These are phyloP conservation scores for Aspergillus ochraceoroseus DNA, from an alignment of 2,329 filamentous ascomycete genomes.

Conservation along the genomic window DNA sequence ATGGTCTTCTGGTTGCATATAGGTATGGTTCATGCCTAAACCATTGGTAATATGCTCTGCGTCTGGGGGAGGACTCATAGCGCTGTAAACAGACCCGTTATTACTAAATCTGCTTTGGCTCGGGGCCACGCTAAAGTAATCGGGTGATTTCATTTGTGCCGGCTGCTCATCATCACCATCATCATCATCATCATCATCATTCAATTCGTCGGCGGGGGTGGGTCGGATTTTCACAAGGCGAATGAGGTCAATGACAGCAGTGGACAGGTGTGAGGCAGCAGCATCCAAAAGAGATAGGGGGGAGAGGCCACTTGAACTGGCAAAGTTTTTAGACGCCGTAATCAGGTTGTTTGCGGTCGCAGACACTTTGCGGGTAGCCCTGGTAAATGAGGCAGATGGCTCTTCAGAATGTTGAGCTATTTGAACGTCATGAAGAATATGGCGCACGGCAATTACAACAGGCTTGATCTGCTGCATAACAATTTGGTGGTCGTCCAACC, in stretches of 20 bases:
- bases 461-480: conserved; percentile 82
- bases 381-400: conserved; percentile 56
- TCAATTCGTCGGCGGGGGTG: conserved; percentile 70
- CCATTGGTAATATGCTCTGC: conserved; percentile 34
- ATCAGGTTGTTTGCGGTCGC: conserved; percentile 93
- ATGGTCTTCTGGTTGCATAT: conserved; percentile 42
- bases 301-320: conserved; percentile 72
- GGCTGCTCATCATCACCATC: conserved; percentile 64
- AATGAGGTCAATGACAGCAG: conserved; percentile 79
- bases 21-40: conserved; percentile 33
- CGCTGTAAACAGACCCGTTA: conserved; percentile 70
- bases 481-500: conserved; percentile 65
- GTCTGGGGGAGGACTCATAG: conserved; percentile 59
- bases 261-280: conserved; percentile 82
- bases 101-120: conserved; percentile 51
- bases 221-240: conserved; percentile 76
- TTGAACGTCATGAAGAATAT: conserved; percentile 75
- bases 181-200: conserved; percentile 70
- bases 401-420: conserved; percentile 55
- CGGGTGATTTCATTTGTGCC: conserved; percentile 62
- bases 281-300: conserved; percentile 93
- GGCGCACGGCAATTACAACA: conserved; percentile 74
- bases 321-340: conserved; percentile 89
- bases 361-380: conserved; percentile 77
- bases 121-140: conserved; percentile 61